Evolutionary conservation across 2,329 filamentous ascomycete species (phyloP), one percentile per base, ranked within the genome.

Genomic region (Trichoderma sp.): DNA sequence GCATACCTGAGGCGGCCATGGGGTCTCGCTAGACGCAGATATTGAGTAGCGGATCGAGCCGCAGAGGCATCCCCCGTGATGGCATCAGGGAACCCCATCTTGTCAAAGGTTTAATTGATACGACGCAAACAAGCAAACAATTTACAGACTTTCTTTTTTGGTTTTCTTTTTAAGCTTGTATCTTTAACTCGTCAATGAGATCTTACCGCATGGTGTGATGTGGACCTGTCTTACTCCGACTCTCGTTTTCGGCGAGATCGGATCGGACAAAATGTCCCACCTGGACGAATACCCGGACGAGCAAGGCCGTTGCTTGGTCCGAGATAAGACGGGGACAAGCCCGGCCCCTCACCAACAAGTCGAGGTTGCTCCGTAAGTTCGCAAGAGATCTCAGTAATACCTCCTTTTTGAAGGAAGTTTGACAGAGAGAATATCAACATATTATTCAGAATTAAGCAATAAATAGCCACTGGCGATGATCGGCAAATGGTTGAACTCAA

Each of bases 1-100:
- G 27, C 69, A n/a, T 72, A 72, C 69, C 69, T 72, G 69, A 14
- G 69, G 69, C 59, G 69, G 69, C 69, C 69, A 72, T n/a, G 59
- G 38, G 8, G 29, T 50, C 16, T 53, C 59, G 6, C 59, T 31
- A n/a, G 59, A 72, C 14, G 38, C 29, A 12, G 59, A 72, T 53
- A 72, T 64, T 9, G 69, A 72, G 69, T 72, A 72, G 7, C 38
- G 59, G 21, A 72, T 53, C 27, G 59, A 72, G 24, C 69, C 69
- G 8, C 69, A 72, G 14, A 72, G 69, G n/a, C 69, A 72, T 64
- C 69, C 69, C 69, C 69, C n/a, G 69, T 72, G 14, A 72, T 72
- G 14, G 29, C 41, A 18, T 62, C 31, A 6, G 69, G 69, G 14
- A 72, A 72, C 9, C 27, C 4, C 69, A 72, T 72, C 4, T 24